Conservation (phyloP, 1,284 basidiomycete genomes). For the Tilletia indica region DNA sequence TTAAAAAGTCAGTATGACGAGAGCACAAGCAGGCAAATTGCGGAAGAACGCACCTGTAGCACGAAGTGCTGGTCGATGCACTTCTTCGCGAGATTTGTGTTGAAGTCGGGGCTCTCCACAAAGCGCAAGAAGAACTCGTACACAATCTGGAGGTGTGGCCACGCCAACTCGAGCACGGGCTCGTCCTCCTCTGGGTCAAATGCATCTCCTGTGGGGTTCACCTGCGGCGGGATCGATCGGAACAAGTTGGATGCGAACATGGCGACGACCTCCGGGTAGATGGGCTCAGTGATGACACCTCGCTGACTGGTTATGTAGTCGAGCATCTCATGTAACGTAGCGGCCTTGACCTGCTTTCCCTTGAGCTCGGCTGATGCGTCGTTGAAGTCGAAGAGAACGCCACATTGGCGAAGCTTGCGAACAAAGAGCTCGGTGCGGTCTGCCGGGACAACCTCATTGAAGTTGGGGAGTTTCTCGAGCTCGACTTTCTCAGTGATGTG, state of each 20-base stretch:
- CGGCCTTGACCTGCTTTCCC: slow-evolving; percentile 98
- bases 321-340: slow-evolving; percentile 96
- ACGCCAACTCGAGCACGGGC: slow-evolving; percentile 95
- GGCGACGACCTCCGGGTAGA: slow-evolving; percentile 98
- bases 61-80: slow-evolving; percentile 98
- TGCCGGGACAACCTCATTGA: slow-evolving; percentile 82
- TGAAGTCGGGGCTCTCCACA: slow-evolving; percentile 96
- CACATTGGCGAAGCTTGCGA: slow-evolving; percentile 92
- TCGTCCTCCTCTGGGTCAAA: slow-evolving; percentile 99
- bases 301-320: slow-evolving; percentile 98
- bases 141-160: slow-evolving; percentile 99
- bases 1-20: neutral
- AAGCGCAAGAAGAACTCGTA: slow-evolving; percentile 99
- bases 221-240: slow-evolving; percentile 97
- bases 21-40: neutral
- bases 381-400: slow-evolving; percentile 97
- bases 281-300: slow-evolving; percentile 89
- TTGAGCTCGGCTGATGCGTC: slow-evolving; percentile 92
- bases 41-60: slow-evolving; percentile 61
- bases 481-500: slow-evolving; percentile 94
- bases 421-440: slow-evolving; percentile 90
- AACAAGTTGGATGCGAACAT: slow-evolving; percentile 93
- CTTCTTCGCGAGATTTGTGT: slow-evolving; percentile 94
- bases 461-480: slow-evolving; percentile 90
- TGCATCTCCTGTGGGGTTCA: slow-evolving; percentile 94